Percentiles rank a stretch among this genome's conserved stretches.
Conservation (phyloP, 2,329 filamentous ascomycete species). For the Fusarium buharicum region DNA sequence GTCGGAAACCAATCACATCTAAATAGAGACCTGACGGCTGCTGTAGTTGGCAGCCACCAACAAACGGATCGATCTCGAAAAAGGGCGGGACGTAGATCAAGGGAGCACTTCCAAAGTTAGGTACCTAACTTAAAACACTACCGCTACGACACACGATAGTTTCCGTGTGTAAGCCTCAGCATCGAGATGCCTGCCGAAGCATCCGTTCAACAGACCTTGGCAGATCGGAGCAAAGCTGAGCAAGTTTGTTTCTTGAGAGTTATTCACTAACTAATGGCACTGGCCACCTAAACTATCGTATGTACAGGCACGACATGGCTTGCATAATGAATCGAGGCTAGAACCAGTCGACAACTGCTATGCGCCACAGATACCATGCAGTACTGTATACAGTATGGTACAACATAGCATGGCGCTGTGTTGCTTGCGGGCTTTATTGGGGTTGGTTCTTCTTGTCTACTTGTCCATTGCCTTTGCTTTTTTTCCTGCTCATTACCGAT, state of each 20-base stretch:
- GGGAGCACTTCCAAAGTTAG: slow-evolving; percentile 6
- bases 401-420: slow-evolving; percentile 3
- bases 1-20: slow-evolving; percentile 31
- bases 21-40: slow-evolving; percentile 18
- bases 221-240: slow-evolving; percentile 18
- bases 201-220: slow-evolving; percentile 9
- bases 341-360: slow-evolving; percentile 27
- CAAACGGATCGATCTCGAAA: slow-evolving; percentile 30
- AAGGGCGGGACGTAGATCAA: slow-evolving; percentile 31
- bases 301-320: slow-evolving; percentile 40
- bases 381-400: slow-evolving; percentile 23
- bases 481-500: slow-evolving; percentile 20
- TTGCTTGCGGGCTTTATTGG: slow-evolving; percentile 19
- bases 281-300: slow-evolving; percentile 16
- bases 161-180: slow-evolving; percentile 27
- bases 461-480: slow-evolving; percentile 8
- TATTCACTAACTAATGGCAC: slow-evolving; percentile 6
- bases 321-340: slow-evolving; percentile 37
- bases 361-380: slow-evolving; percentile 30
- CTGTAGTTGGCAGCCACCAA: slow-evolving; percentile 35
- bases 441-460: background rate
- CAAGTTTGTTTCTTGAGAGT: slow-evolving; percentile 15
- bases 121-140: slow-evolving; percentile 12
- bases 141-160: slow-evolving; percentile 21
- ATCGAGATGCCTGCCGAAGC: slow-evolving; percentile 29